Evolutionary conservation across 306 rosid genomes (phyloP).

Genomic region (Acmispon strigosus): DNA sequence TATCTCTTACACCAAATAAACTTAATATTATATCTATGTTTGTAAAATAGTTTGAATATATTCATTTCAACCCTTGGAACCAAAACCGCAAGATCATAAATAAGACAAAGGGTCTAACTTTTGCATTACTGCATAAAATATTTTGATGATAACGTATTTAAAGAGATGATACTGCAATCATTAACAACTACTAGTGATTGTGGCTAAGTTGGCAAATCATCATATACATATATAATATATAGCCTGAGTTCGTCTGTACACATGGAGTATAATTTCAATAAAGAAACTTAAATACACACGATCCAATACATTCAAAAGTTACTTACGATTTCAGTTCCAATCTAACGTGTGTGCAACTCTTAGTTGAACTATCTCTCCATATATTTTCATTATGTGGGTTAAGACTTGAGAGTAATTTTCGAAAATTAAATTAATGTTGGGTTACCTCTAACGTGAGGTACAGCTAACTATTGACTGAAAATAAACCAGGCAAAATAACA

Average conservation of each 20-base stretch:
- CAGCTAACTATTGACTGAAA: too few relatives aligned
- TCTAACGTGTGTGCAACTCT: neutral
- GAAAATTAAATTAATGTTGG: too few relatives aligned
- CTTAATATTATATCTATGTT: too few relatives aligned
- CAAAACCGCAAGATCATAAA: neutral
- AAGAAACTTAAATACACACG: neutral
- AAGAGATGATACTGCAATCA: slow-evolving; percentile 7
- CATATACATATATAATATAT: neutral
- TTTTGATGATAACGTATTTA: slow-evolving; percentile 17
- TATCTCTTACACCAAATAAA: too few relatives aligned
- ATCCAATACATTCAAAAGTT: too few relatives aligned
- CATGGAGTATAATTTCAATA: neutral
- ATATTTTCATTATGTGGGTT: too few relatives aligned
- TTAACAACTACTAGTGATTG: neutral
- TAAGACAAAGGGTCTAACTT: neutral
- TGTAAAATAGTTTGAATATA: too few relatives aligned
- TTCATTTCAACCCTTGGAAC: neutral
- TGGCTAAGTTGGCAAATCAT: slow-evolving; percentile 12
- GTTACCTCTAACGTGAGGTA: too few relatives aligned
- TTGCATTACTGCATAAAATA: neutral
- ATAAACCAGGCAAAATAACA: too few relatives aligned
- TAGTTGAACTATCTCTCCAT: neutral
- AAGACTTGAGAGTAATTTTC: too few relatives aligned
- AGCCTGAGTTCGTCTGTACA: neutral
- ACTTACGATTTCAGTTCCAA: neutral